A percentile compares a stretch with the other conserved stretches of the same genome.
Conservation (phyloP, 1,139 yeast species). For the Lodderomyces pseudojiufengensis region DNA sequence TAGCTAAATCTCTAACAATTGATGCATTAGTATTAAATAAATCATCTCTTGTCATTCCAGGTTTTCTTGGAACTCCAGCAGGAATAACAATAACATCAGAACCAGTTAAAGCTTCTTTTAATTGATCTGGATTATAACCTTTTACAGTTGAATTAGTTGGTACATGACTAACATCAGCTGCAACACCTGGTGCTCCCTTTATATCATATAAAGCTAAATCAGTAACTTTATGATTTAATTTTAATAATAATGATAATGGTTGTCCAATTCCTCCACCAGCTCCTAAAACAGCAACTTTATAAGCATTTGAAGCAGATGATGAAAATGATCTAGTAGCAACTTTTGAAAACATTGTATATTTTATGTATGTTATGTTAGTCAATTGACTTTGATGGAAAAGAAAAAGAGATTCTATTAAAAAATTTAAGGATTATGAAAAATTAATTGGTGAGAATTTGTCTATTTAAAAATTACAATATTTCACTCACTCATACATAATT, state of each 20-base stretch:
- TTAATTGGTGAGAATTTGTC: not conserved
- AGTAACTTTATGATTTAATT: conserved; percentile 56
- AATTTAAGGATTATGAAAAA: conserved; percentile 2
- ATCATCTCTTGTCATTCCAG: conserved; percentile 98
- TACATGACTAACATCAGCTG: conserved; percentile 86
- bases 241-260: conserved; percentile 81
- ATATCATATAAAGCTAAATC: conserved; percentile 84
- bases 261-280: conserved; percentile 94
- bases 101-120: conserved; percentile 61
- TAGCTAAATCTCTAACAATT: conserved; percentile 79
- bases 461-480: not conserved
- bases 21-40: conserved; percentile 90
- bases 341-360: conserved; percentile 38
- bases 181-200: conserved; percentile 88
- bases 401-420: not conserved
- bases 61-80: conserved; percentile 97
- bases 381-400: conserved; percentile 4
- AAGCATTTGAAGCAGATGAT: conserved; percentile 55
- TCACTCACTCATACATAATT: too few species aligned
- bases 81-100: conserved; percentile 84
- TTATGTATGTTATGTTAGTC: conserved; percentile 3
- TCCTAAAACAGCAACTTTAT: conserved; percentile 73
- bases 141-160: conserved; percentile 73
- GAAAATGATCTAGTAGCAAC: conserved; percentile 66
- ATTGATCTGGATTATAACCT: conserved; percentile 63